Percentiles rank a stretch among this genome's conserved stretches.
Conservation (phyloP, 805 yeast species). For the Blastobotrys americana region DNA sequence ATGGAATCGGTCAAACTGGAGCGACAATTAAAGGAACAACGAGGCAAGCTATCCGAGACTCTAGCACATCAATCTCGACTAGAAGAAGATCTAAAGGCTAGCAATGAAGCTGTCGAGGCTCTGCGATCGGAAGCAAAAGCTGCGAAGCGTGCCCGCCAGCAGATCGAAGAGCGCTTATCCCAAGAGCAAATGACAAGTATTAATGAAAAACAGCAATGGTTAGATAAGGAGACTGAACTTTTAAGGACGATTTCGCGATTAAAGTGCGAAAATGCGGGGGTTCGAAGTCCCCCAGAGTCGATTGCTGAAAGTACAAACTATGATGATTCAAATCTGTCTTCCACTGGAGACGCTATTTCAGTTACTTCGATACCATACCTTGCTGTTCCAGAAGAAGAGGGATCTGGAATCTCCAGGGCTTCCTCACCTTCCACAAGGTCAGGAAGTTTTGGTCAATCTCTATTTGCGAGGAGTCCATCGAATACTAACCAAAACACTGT, state of each 20-base stretch:
- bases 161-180: constrained; percentile 23
- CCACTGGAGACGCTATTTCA: background rate
- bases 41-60: constrained; percentile 11
- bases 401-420: background rate
- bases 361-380: background rate
- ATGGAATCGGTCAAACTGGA: constrained; percentile 16
- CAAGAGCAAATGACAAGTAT: constrained; percentile 25
- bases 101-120: constrained; percentile 16
- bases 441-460: background rate
- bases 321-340: background rate
- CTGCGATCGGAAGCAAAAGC: constrained; percentile 19
- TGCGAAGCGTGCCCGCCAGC: constrained; percentile 16
- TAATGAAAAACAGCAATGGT: constrained; percentile 22
- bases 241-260: background rate
- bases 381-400: background rate
- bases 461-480: background rate
- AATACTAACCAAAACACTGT: constrained; percentile 8
- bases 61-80: constrained; percentile 18
- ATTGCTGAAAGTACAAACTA: background rate
- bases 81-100: constrained; percentile 25
- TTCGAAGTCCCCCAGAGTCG: background rate
- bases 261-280: background rate
- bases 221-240: constrained; percentile 21
- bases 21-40: constrained; percentile 10
- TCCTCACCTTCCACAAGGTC: background rate